Evolutionary conservation across 2,329 filamentous ascomycete genomes (phyloP).

Genomic region (Aspergillus ibericus): DNA sequence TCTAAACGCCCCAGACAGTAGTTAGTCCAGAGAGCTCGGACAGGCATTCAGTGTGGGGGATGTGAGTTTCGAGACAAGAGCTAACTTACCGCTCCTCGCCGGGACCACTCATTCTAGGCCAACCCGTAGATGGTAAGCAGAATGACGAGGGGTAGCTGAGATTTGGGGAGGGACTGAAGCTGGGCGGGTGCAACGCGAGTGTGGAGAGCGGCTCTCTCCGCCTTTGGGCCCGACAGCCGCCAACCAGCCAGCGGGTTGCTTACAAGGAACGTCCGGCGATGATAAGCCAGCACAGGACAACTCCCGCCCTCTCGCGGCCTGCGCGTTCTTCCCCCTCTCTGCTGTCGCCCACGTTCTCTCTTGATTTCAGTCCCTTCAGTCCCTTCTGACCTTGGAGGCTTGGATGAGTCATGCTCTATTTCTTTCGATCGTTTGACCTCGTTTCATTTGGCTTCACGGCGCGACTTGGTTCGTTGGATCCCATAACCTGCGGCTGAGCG

Average conservation of each 20-base stretch:
- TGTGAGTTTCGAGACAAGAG: background rate
- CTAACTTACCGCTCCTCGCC: conserved; percentile 37
- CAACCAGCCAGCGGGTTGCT: background rate
- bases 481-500: conserved; percentile 18
- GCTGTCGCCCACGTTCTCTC: conserved; percentile 4
- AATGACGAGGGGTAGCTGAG: background rate
- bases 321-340: conserved; percentile 12
- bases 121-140: background rate
- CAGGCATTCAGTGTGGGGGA: background rate
- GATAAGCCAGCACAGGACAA: background rate
- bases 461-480: conserved; percentile 6
- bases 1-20: conserved; percentile 21
- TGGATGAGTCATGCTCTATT: conserved; percentile 16
- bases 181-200: background rate
- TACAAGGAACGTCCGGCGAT: background rate
- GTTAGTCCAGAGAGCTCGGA: background rate
- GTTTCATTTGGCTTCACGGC: conserved; percentile 10
- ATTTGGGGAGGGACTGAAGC: background rate
- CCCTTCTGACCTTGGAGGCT: background rate
- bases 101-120: conserved; percentile 37
- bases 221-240: conserved; percentile 6
- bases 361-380: background rate
- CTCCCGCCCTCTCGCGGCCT: conserved; percentile 8
- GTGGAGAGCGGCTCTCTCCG: conserved; percentile 11
- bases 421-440: background rate